Evolutionary conservation across 1,139 yeast genomes (phyloP).

Genomic region (Yamadazyma diospyri): DNA sequence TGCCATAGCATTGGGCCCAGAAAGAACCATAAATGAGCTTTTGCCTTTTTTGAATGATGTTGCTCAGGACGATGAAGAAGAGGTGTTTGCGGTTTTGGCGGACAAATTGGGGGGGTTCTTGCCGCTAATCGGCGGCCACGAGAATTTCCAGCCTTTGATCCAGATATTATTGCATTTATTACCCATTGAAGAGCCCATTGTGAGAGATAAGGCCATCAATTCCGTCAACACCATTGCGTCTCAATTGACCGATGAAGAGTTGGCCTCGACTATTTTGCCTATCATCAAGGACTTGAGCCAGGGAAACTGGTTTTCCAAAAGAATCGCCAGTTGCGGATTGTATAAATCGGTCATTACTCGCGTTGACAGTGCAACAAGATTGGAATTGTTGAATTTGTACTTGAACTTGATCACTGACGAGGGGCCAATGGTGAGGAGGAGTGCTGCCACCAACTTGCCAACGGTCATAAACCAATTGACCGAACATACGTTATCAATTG

Average conservation of each 20-base stretch:
- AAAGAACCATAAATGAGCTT: slow-evolving; percentile 83
- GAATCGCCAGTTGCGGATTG: slow-evolving; percentile 90
- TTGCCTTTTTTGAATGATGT: slow-evolving; percentile 84
- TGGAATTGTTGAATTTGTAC: slow-evolving; percentile 63
- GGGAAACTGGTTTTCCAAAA: slow-evolving; percentile 93
- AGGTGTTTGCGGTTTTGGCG: slow-evolving; percentile 91
- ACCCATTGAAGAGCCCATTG: slow-evolving; percentile 96
- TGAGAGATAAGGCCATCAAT: slow-evolving; percentile 89
- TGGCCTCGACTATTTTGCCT: slow-evolving; percentile 66
- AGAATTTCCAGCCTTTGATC: slow-evolving; percentile 69
- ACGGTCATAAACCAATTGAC: slow-evolving; percentile 59
- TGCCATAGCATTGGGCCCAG: slow-evolving; percentile 93
- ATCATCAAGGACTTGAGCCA: slow-evolving; percentile 74
- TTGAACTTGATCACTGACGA: slow-evolving; percentile 80
- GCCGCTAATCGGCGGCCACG: slow-evolving; percentile 83
- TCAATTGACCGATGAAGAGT: slow-evolving; percentile 63
- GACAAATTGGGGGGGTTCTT: slow-evolving; percentile 85
- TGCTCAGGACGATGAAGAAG: slow-evolving; percentile 98
- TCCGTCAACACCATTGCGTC: slow-evolving; percentile 72
- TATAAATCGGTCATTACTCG: slow-evolving; percentile 68
- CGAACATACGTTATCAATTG: slow-evolving; percentile 15
- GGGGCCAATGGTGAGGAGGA: slow-evolving; percentile 96
- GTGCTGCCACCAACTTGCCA: slow-evolving; percentile 87
- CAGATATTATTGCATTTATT: slow-evolving; percentile 88
- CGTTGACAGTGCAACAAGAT: slow-evolving; percentile 53